These are phyloP conservation scores for Colletotrichum sp. DNA, from an alignment of 2,329 filamentous ascomycete genomes.

Conservation along the genomic window DNA sequence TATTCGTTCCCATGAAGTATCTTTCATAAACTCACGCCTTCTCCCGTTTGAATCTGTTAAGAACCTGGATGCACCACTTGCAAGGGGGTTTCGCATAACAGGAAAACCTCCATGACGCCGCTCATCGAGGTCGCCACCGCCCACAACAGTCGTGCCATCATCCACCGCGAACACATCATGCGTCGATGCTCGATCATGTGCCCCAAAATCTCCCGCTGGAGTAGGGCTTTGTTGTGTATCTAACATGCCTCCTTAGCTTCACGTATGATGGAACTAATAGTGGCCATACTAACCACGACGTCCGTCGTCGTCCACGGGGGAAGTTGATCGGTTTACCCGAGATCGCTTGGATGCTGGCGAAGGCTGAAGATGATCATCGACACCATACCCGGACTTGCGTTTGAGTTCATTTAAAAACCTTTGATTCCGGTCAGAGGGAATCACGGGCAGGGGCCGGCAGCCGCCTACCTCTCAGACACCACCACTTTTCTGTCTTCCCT, in stretches of 20 bases:
- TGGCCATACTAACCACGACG: neutral
- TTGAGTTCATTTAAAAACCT: constrained; percentile 8
- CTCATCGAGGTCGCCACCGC: neutral
- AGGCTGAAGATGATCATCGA: neutral
- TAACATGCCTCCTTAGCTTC: neutral
- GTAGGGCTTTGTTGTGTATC: neutral
- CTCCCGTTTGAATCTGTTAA: constrained; percentile 4
- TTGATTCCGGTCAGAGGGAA: neutral
- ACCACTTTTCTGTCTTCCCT: constrained; percentile 16
- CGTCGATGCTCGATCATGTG: neutral
- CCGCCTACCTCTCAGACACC: constrained; percentile 2
- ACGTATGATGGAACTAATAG: neutral
- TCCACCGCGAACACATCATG: neutral
- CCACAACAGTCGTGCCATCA: neutral
- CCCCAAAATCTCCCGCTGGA: neutral
- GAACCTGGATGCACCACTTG: neutral
- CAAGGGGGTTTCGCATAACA: neutral
- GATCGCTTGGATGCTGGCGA: neutral
- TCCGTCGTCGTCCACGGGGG: neutral
- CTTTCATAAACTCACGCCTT: neutral
- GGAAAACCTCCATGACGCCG: neutral
- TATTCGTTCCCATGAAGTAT: neutral
- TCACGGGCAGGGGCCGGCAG: neutral
- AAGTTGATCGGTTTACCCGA: neutral
- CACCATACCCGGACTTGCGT: neutral